Evolutionary conservation across 2,329 filamentous ascomycete genomes (phyloP), one percentile per base, ranked within the genome.

Genomic region (Botrytis elliptica): DNA sequence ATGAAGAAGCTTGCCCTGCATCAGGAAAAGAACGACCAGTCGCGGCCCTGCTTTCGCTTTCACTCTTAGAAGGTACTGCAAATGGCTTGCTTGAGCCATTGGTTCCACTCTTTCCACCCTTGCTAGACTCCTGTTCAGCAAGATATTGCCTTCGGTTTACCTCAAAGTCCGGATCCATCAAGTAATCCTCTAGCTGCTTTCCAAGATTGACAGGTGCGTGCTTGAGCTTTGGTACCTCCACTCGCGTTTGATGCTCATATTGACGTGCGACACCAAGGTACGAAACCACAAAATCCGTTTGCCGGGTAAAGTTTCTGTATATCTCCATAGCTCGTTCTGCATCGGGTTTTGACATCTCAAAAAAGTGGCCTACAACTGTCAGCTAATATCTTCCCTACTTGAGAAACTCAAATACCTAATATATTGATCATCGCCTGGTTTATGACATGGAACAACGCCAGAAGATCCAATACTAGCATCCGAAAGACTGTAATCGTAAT

Each of bases 371-470:
- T 97, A 76, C 20, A 44, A 57, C 18, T 16, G 76, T 81, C 65
- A 81, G 79, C 74, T 70, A 44, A 60, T 71, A 36, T 25, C 38
- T 29, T 46, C 14, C 10, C 10, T 29, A 7, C 18, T 3, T 16
- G 16, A 60, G 29, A 20, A 36, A 60, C 20, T 55, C 25, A 80
- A 89, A 77, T 85, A 97, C 95, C 94, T 73, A 99, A 85, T 74
- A 99, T 94, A 83, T 97, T 98, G 84, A 99, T 99, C 81, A 97
- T 93, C 67, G 93, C 96, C 83, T 98, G 94, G 81, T 99, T 99
- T 84, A 98, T 92, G 65, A 96, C 93, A 80, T 97, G 94, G 84
- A 97, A 99, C 72, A 99, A 86, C 22, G 93, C 91, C 75, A 99
- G 84, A 55, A 99, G 86, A 82, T 99, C 96, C 79, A 97, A 86